These are phyloP conservation scores for Auriscalpium microsporum DNA, from an alignment of 768 basidiomycete genomes.

Conservation along the genomic window DNA sequence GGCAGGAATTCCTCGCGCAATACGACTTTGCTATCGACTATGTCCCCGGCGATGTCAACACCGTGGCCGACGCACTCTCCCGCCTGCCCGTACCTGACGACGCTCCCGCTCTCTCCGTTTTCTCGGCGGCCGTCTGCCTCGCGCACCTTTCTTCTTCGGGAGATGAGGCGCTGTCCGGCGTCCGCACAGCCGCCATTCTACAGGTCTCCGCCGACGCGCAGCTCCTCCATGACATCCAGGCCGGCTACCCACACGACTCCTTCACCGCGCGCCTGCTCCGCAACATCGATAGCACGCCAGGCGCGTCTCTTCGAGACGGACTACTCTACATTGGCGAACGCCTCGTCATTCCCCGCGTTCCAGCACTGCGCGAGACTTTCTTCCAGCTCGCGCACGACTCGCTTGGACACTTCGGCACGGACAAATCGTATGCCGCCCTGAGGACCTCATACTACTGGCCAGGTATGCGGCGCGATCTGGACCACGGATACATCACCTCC, in stretches of 20 bases:
- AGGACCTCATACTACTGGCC: conserved; percentile 8
- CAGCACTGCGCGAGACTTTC: conserved; percentile 4
- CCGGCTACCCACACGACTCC: conserved; percentile 9
- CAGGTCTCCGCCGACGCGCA: conserved; percentile 14
- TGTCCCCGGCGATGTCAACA: conserved; percentile 13
- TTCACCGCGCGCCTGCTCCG: conserved; percentile 2
- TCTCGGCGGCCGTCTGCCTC: background rate
- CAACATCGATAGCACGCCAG: background rate
- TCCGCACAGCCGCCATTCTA: conserved; percentile 1
- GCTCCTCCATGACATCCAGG: background rate
- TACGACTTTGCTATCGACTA: conserved; percentile 12
- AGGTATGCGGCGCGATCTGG: conserved; percentile 24
- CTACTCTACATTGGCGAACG: conserved; percentile 15
- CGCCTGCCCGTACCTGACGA: background rate
- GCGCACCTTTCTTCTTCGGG: background rate
- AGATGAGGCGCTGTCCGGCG: background rate
- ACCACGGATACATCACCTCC: conserved; percentile 20
- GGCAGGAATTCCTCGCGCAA: conserved; percentile 10
- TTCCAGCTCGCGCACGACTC: conserved; percentile 4
- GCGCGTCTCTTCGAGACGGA: background rate
- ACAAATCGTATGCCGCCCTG: conserved; percentile 6
- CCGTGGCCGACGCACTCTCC: conserved; percentile 13
- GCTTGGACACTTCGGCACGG: conserved; percentile 10
- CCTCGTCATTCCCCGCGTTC: conserved; percentile 16
- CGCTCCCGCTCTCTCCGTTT: no score